Base-by-base conservation (phyloP, 306 rosid species). In the Fagus sylvatica region DNA sequence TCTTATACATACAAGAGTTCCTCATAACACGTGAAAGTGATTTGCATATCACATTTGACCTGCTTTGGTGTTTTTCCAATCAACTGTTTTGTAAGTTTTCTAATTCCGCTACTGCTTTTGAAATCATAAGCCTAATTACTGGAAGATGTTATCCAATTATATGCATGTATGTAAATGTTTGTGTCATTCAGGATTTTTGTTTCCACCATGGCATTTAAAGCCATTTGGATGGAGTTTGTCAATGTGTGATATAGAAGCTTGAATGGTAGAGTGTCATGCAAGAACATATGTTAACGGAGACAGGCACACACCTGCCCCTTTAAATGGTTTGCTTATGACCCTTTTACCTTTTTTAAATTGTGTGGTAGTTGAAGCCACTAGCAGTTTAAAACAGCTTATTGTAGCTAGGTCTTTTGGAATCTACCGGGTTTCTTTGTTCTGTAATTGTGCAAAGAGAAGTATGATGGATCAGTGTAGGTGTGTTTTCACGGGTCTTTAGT, bases 141-240 rank as follows among this genome's bases (percentile, higher is more conserved):
- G 98, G 97, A 96, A 88, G 96, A 84, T 80, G 80, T 82, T 80
- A 60, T 76, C 79, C 68, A 71, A 48, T 61, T 57, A 37, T 79
- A 61, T 68, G 53, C 61, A 6, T 37, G 7, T 78, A 59, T 72
- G 49, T 78, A 61, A 65, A 67, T 73, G 73, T 60, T 74, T n/a
- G n/a, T 74, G 64, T 73, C 76, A 16, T 68, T 76, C 62, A 82
- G 72, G 77, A 72, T 60, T 76, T 82, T 30, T 53, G 78, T 86
- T 84, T 85, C 90, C 83, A 87, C 88, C 80, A 15, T 87, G 91
- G 93, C 88, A 90, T 91, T 81, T 84, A 70, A 81, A 87, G 94
- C 97, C 93, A 78, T 66, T 53, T 80, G 90, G 32, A 15, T 17
- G 22, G 13, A 34, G 15, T 37, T 2, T 65, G 5, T 37, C 15